Base-by-base conservation (phyloP, 495 filamentous ascomycete species). In the Tuber melanosporum region DNA sequence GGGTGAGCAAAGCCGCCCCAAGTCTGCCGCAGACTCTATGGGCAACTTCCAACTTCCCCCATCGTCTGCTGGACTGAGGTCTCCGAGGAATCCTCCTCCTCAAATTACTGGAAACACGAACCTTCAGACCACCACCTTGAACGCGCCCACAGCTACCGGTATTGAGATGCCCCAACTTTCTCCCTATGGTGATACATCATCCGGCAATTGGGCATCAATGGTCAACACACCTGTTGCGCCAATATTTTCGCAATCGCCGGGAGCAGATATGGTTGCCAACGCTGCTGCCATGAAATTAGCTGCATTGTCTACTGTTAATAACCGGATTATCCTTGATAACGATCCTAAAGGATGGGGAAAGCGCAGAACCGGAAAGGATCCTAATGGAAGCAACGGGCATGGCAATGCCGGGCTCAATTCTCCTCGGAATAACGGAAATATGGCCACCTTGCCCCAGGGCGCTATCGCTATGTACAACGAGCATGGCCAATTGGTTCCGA, bases 211-310 rank as follows among this genome's bases (percentile, higher is more conserved):
- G 95, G 95, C 96, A 47, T 98, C 95, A 41, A 95, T 97, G 92
- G 91, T 94, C 78, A 98, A 97, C 86, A 99, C 95, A 4, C 95
- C 95, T 1, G 97, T 98, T 92, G 93, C 93, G 41, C 86, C 93
- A 9, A 94, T 89, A 73, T 99, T 99, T 84, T 75, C 78, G 44
- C 80, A 84, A 43, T 87, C 86, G 49, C 90, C 88, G 72, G 93
- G 97, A 83, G 95, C 94, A 22, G 96, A 99, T 81, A 98, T 99
- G 94, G 93, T 99, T 74, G 95, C 95, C 70, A 98, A 98, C 84
- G 96, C 95, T 14, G 98, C 95, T 15, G 95, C 95, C 22, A 99
- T 99, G 95, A 99, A 98, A 85, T 89, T 99, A 66, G 95, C 95
- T 74, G 95, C 95, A 32, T 86, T 99, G 52, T 98, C 95, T 17